Conservation (phyloP, 2,329 filamentous ascomycete species). For the Trichoderma guizhouense region DNA sequence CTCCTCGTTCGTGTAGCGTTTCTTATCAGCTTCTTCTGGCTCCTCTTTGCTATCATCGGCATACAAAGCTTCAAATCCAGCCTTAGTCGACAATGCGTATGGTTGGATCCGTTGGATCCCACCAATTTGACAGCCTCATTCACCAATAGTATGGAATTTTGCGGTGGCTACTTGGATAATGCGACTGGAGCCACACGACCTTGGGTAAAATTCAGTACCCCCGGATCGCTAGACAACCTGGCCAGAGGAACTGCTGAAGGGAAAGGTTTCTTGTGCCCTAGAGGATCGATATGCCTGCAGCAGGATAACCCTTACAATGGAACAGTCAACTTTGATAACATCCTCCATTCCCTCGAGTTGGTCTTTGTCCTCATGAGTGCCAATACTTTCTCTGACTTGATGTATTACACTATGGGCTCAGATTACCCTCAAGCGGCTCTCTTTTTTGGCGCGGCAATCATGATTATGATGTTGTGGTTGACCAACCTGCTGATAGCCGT, state of each 20-base stretch:
- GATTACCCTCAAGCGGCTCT: slow-evolving; percentile 85
- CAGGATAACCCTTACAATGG: slow-evolving; percentile 73
- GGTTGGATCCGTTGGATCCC: slow-evolving; percentile 63
- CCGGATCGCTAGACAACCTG: slow-evolving; percentile 45
- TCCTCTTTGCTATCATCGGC: slow-evolving; percentile 93
- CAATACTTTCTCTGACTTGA: slow-evolving; percentile 91
- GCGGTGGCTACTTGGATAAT: slow-evolving; percentile 74
- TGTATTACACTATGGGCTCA: slow-evolving; percentile 89
- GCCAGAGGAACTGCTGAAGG: slow-evolving; percentile 47
- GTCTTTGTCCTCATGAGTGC: slow-evolving; percentile 99
- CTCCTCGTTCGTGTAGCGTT: slow-evolving; percentile 90
- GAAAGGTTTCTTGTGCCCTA: slow-evolving; percentile 88
- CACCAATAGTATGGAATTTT: slow-evolving; percentile 69
- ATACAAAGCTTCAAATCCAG: slow-evolving; percentile 94
- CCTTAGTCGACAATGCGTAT: slow-evolving; percentile 72
- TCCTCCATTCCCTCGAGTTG: slow-evolving; percentile 83
- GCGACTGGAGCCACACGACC: slow-evolving; percentile 55
- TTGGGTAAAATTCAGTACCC: slow-evolving; percentile 56
- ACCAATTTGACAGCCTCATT: slow-evolving; percentile 54
- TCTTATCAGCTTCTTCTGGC: slow-evolving; percentile 94
- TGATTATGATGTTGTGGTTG: slow-evolving; percentile 94
- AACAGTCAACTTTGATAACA: slow-evolving; percentile 94
- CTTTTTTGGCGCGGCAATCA: slow-evolving; percentile 70
- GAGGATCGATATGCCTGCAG: slow-evolving; percentile 78
- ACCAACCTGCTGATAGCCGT: slow-evolving; percentile 93